Evolutionary conservation across 371 early-diverging fungal species (phyloP), one percentile per base, ranked within the genome.

Genomic region (Mucor mucedo): DNA sequence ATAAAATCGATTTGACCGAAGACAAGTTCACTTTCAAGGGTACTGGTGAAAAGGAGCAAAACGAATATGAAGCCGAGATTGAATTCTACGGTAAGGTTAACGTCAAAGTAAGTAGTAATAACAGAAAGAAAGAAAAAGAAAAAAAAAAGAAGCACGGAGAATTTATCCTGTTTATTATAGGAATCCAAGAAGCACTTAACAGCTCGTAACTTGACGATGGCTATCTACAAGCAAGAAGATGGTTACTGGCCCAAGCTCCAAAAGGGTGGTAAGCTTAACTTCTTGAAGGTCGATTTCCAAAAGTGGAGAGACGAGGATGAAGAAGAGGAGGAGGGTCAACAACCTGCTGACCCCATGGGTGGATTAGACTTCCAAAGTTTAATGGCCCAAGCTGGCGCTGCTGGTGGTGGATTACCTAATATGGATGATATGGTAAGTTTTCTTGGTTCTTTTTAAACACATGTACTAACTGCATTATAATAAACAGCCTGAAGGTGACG

Each of bases 301-400:
- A 89, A 76, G 70, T 98, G 95, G 95, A 87, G 73, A 70, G 98
- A 97, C 75, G 96, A 95, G 70, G 95, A 95, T 71, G 96, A 97
- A 11, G 93, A 95, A 28, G 96, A 95, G 7, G 94, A 93, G 8
- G 93, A 87, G 60, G 76, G 49, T 39, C 32, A 47, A 52, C 49
- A 63, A 55, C 41, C 45, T 13, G 54, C 32, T 42, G 77, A 78
- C 66, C 73, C 76, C 52, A 68, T 83, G 60, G 80, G 76, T n/a
- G 89, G 83, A 58, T 78, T 72, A 58, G 74, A 77, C 47, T 77
- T 80, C 65, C 63, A 68, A 30, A 73, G 72, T 45, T 62, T 80
- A 29, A 77, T 80, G 77, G 62, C 69, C 16, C 77, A 77, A 49
- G 76, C 75, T 55, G 73, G 75, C 60, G 77, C 66, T 58, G 69